phyloP scores from a whole-genome alignment of 768 basidiomycete species.

The Boletus vinaceobasis region DNA sequence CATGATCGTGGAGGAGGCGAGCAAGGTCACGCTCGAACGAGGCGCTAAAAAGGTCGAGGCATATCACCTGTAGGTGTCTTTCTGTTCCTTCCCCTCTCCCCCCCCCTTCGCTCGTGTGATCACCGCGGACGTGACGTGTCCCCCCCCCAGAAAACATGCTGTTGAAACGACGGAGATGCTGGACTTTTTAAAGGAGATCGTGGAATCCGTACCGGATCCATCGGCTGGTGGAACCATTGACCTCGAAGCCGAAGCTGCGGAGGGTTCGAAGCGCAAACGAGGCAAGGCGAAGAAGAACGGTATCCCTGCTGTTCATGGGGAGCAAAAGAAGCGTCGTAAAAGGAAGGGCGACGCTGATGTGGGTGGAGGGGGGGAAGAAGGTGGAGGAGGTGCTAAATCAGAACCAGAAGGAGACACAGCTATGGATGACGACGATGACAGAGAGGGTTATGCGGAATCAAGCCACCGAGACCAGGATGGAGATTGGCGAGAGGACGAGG shows the following conservation, averaged over 20 bases:
- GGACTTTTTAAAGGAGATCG: slow-evolving; percentile 93
- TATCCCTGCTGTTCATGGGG: slow-evolving; percentile 32
- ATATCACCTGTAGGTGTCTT: slow-evolving; percentile 81
- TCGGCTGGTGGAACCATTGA: slow-evolving; percentile 78
- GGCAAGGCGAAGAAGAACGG: slow-evolving; percentile 50
- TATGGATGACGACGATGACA: slow-evolving; percentile 43
- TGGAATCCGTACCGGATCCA: slow-evolving; percentile 82
- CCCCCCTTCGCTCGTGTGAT: background rate
- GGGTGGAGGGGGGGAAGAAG: slow-evolving; percentile 34
- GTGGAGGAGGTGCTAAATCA: slow-evolving; percentile 35
- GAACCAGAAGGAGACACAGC: slow-evolving; percentile 36
- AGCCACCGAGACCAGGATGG: slow-evolving; percentile 43
- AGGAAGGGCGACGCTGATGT: slow-evolving; percentile 39
- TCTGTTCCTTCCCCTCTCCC: background rate
- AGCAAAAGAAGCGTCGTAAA: slow-evolving; percentile 48
- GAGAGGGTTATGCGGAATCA: slow-evolving; percentile 36
- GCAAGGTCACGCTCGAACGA: slow-evolving; percentile 72
- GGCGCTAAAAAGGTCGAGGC: slow-evolving; percentile 88
- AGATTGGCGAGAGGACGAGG: slow-evolving; percentile 40
- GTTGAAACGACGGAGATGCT: slow-evolving; percentile 84
- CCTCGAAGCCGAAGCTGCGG: slow-evolving; percentile 57
- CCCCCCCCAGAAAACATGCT: slow-evolving; percentile 74
- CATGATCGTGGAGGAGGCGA: slow-evolving; percentile 76
- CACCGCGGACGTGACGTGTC: background rate
- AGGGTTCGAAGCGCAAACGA: slow-evolving; percentile 56